phyloP scores from a whole-genome alignment of 495 filamentous ascomycete species.

The Tetracladium setigerum region DNA sequence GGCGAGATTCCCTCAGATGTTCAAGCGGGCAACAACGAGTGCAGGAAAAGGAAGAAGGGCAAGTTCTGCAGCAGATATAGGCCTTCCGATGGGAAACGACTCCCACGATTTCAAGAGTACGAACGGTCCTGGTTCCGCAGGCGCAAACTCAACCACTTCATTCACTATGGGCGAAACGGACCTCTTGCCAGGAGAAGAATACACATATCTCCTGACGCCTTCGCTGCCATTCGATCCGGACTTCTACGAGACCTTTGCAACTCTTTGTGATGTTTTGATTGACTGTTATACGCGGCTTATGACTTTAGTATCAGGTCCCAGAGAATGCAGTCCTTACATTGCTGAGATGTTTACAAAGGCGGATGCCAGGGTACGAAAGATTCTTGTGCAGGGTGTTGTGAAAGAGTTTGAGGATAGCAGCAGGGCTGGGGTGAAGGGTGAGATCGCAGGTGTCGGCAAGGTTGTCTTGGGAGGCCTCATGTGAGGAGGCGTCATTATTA shows the following conservation, averaged over 20 bases:
- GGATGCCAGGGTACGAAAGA: conserved; percentile 74
- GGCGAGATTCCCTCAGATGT: conserved; percentile 80
- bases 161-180: conserved; percentile 32
- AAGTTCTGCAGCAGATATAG: conserved; percentile 57
- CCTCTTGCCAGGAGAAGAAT: conserved; percentile 65
- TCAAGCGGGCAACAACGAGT: conserved; percentile 62
- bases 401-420: conserved; percentile 91
- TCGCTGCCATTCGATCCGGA: conserved; percentile 95
- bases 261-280: conserved; percentile 90
- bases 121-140: conserved; percentile 31
- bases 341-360: conserved; percentile 84
- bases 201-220: conserved; percentile 80
- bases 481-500: conserved; percentile 33
- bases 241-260: conserved; percentile 96
- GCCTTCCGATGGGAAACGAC: conserved; percentile 49
- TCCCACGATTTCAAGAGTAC: conserved; percentile 32
- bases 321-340: conserved; percentile 52
- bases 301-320: conserved; percentile 57
- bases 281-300: conserved; percentile 82
- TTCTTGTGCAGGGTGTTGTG: conserved; percentile 75
- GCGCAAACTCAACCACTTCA: conserved; percentile 6
- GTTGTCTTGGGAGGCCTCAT: conserved; percentile 86
- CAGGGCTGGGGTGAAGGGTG: conserved; percentile 62
- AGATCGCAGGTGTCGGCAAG: conserved; percentile 76
- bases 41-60: conserved; percentile 63